These are phyloP conservation scores for Termitomyces sp. DNA, from an alignment of 768 basidiomycete species.

Conservation along the genomic window DNA sequence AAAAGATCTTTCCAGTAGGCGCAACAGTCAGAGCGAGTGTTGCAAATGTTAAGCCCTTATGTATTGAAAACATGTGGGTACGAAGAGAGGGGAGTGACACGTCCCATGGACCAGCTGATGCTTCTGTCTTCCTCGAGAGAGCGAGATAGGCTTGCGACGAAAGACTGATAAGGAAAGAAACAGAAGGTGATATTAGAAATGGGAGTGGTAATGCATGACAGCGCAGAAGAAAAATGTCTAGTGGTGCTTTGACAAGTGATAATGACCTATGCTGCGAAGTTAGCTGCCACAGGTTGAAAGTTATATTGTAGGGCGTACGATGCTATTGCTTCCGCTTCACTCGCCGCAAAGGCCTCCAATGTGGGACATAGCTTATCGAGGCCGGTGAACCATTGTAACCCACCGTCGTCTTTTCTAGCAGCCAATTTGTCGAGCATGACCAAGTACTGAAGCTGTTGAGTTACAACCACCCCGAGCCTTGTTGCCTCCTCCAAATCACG, in stretches of 20 bases:
- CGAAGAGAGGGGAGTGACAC: conserved; percentile 48
- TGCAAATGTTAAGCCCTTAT: conserved; percentile 50
- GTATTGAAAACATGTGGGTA: conserved; percentile 32
- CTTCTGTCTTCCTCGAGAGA: conserved; percentile 36
- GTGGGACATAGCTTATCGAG: conserved; percentile 46
- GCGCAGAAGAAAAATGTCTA: conserved; percentile 69
- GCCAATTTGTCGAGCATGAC: conserved; percentile 72
- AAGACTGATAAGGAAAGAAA: conserved; percentile 68
- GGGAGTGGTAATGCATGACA: conserved; percentile 68
- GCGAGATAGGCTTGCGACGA: conserved; percentile 68
- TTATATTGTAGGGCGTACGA: conserved; percentile 34
- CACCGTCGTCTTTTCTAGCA: conserved; percentile 50
- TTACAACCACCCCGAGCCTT: conserved; percentile 39
- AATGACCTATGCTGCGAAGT: conserved; percentile 29
- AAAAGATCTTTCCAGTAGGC: conserved; percentile 32
- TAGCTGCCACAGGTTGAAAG: background rate
- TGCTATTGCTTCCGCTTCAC: conserved; percentile 49
- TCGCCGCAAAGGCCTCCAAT: conserved; percentile 44
- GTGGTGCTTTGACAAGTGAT: conserved; percentile 37
- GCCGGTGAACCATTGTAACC: conserved; percentile 73
- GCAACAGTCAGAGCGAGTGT: conserved; percentile 39
- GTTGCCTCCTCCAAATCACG: conserved; percentile 53
- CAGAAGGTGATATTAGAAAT: conserved; percentile 59
- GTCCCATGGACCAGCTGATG: conserved; percentile 30
- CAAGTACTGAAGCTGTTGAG: conserved; percentile 59